Conservation (phyloP, 164 flowering plant species). For the Euptelea pleiosperma region DNA sequence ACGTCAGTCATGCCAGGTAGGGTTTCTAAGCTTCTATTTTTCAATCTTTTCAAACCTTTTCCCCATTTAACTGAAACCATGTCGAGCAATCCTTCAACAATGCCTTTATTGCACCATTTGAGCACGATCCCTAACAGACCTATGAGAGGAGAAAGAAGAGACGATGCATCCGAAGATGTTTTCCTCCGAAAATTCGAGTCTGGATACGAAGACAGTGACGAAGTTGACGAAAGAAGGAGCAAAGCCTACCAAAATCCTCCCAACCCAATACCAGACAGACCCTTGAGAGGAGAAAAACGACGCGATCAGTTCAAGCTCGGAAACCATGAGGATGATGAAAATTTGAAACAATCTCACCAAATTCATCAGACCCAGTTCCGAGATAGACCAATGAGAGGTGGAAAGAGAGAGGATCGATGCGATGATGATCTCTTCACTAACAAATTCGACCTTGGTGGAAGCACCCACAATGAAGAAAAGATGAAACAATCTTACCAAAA, state of each 20-base stretch:
- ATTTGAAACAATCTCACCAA: conserved; percentile 3
- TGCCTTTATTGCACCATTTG: conserved; percentile 10
- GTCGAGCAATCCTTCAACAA: neutral
- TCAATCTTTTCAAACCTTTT: conserved; percentile 5
- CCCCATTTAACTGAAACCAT: conserved; percentile 3
- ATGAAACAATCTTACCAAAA: neutral
- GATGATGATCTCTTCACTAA: neutral
- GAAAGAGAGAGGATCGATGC: conserved; percentile 7
- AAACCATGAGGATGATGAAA: conserved; percentile 1
- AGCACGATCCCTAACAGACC: conserved; percentile 24
- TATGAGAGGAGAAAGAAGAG: conserved; percentile 4
- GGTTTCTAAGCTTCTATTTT: conserved; percentile 8
- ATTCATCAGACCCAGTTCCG: conserved; percentile 6
- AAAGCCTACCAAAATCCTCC: conserved; percentile 24
- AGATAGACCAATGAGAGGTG: conserved; percentile 12
- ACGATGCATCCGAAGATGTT: neutral
- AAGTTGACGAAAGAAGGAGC: conserved; percentile 5
- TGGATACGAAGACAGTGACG: neutral
- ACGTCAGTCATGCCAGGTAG: conserved; percentile 9
- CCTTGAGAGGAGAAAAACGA: conserved; percentile 39
- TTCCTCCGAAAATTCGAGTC: conserved; percentile 1
- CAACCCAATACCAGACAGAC: conserved; percentile 46
- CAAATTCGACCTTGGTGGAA: neutral
- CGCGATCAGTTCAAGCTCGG: conserved; percentile 1
- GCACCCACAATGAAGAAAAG: conserved; percentile 4